phyloP scores from a whole-genome alignment of 257 asterid genomes.

The Ocimum tenuiflorum region DNA sequence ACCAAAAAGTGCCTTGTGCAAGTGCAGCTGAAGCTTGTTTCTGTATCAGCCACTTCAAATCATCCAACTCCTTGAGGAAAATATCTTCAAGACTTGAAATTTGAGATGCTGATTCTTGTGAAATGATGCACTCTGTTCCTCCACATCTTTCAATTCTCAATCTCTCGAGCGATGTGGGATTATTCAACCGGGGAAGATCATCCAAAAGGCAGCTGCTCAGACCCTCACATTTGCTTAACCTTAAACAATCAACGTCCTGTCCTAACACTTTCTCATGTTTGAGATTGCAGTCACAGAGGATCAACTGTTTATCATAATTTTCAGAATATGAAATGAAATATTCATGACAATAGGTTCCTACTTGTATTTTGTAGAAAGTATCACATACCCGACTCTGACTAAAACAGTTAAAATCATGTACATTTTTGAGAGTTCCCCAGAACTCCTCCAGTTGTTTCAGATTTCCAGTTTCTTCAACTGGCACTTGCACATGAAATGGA shows the following conservation, averaged over 20 bases:
- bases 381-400: neutral
- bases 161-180: slow-evolving; percentile 2
- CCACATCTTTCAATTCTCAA: neutral
- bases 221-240: neutral
- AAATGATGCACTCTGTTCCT: slow-evolving; percentile 3
- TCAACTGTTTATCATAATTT: neutral
- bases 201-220: neutral
- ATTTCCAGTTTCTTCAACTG: neutral
- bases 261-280: neutral
- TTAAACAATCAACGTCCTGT: neutral
- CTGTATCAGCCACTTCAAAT: neutral
- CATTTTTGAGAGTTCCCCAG: neutral
- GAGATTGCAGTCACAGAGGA: neutral
- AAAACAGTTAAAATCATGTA: neutral
- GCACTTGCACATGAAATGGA: neutral
- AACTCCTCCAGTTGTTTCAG: slow-evolving; percentile 5
- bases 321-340: too few species aligned
- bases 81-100: neutral
- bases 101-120: neutral
- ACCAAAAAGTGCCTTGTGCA: neutral
- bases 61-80: neutral
- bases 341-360: neutral
- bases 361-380: neutral
- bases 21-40: neutral
- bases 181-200: neutral